phyloP scores from a whole-genome alignment of 1,284 basidiomycete species.

The Ceratobasidium sp. region DNA sequence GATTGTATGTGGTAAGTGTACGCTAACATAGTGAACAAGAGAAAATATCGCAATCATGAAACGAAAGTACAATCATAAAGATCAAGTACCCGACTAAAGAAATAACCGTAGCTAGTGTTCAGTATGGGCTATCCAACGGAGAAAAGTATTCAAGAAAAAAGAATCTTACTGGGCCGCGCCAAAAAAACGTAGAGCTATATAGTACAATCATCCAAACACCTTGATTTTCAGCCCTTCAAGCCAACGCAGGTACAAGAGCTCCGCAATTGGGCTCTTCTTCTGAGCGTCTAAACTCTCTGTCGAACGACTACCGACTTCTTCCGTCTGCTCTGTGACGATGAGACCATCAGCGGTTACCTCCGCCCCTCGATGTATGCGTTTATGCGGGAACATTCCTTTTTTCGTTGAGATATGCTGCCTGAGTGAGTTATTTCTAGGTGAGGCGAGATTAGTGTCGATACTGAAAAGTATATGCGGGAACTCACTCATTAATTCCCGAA shows the following conservation, averaged over 20 bases:
- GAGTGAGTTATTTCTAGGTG: slow-evolving; percentile 73
- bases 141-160: slow-evolving; percentile 2
- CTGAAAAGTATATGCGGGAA: slow-evolving; percentile 49
- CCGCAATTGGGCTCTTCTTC: slow-evolving; percentile 80
- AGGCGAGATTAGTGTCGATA: slow-evolving; percentile 49
- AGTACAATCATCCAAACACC: slow-evolving; percentile 68
- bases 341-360: slow-evolving; percentile 85
- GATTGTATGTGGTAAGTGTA: slow-evolving; percentile 17
- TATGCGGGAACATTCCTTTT: slow-evolving; percentile 79
- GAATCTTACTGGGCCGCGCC: not conserved
- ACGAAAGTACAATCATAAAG: slow-evolving; percentile 3
- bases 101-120: slow-evolving; percentile 20
- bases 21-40: not conserved
- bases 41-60: slow-evolving; percentile 14
- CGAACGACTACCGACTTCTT: slow-evolving; percentile 55
- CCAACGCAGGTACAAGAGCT: slow-evolving; percentile 96
- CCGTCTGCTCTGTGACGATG: slow-evolving; percentile 83
- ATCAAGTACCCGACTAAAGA: slow-evolving; percentile 10
- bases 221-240: slow-evolving; percentile 90
- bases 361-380: slow-evolving; percentile 80
- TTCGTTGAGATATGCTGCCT: slow-evolving; percentile 83
- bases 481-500: slow-evolving; percentile 91
- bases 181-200: slow-evolving; percentile 37
- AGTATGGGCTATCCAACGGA: slow-evolving; percentile 22
- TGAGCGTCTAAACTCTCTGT: slow-evolving; percentile 53